These are phyloP conservation scores for Microdochium bolleyi DNA, from an alignment of 2,329 filamentous ascomycete species.

Conservation along the genomic window DNA sequence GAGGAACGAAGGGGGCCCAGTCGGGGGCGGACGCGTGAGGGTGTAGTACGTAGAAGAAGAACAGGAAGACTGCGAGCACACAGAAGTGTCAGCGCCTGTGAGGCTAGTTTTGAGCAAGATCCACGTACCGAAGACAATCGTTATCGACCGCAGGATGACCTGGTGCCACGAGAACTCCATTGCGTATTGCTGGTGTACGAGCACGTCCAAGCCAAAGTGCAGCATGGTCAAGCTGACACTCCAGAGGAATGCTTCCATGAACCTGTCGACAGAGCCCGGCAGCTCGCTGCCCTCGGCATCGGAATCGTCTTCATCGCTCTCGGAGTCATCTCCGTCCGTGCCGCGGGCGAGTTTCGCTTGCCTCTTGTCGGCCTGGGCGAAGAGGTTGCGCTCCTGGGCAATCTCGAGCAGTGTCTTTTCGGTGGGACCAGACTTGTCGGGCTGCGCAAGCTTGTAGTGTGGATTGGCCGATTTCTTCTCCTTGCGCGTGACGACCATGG, in stretches of 20 bases:
- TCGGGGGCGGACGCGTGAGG: conserved; percentile 38
- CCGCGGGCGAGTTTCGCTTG: conserved; percentile 17
- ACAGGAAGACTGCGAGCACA: conserved; percentile 36
- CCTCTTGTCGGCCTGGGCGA: conserved; percentile 37
- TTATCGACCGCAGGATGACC: conserved; percentile 42
- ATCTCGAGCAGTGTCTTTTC: conserved; percentile 67
- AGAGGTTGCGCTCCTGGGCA: conserved; percentile 55
- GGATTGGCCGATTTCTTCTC: conserved; percentile 30
- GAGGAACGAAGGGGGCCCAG: conserved; percentile 41
- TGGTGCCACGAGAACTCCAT: conserved; percentile 52
- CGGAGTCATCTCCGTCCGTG: conserved; percentile 23
- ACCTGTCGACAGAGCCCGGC: conserved; percentile 37
- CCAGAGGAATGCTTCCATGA: conserved; percentile 51
- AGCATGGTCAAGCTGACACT: conserved; percentile 58
- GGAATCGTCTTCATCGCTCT: conserved; percentile 14
- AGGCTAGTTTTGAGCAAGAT: no score
- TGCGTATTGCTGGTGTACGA: conserved; percentile 75
- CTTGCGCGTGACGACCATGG: conserved; percentile 42
- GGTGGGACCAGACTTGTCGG: conserved; percentile 54
- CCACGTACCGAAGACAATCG: conserved; percentile 44
- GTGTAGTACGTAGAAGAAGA: conserved; percentile 50
- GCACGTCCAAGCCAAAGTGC: conserved; percentile 70
- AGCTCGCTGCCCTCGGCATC: conserved; percentile 18
- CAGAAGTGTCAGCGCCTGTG: background rate
- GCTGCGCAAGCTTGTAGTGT: conserved; percentile 57